These are phyloP conservation scores for Heritiera littoralis DNA, from an alignment of 345 rosid species.

Conservation along the genomic window DNA sequence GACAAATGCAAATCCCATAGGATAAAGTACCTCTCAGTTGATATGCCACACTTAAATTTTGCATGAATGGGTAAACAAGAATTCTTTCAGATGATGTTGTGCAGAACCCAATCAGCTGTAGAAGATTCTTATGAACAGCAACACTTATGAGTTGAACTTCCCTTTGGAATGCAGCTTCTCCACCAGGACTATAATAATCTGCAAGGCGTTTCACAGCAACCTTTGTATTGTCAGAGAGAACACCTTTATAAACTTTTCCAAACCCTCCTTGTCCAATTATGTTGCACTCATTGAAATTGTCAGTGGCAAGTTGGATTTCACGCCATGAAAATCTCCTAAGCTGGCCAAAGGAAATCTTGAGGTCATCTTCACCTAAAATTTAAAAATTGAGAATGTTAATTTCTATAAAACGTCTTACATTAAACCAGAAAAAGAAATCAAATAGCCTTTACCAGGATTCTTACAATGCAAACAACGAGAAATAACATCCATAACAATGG, in stretches of 20 bases:
- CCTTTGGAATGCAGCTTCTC: constrained; percentile 83
- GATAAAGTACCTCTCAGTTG: constrained; percentile 64
- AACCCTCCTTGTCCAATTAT: constrained; percentile 93
- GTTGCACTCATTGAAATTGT: constrained; percentile 73
- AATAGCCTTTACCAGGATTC: neutral
- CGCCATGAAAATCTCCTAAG: constrained; percentile 76
- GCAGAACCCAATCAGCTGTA: constrained; percentile 76
- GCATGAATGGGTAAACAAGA: constrained; percentile 91
- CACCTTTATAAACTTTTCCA: constrained; percentile 87
- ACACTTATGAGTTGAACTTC: constrained; percentile 84
- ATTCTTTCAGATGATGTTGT: constrained; percentile 75
- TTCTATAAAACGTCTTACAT: neutral
- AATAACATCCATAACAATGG: neutral
- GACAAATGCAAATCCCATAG: neutral
- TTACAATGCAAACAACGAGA: neutral
- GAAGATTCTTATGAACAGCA: constrained; percentile 83
- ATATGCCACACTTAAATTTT: constrained; percentile 78
- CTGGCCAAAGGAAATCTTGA: constrained; percentile 67
- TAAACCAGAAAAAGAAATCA: neutral
- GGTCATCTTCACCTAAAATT: constrained; percentile 70
- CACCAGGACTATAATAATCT: constrained; percentile 73
- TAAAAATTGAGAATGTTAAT: neutral
- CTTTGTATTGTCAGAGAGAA: constrained; percentile 71
- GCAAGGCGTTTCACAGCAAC: constrained; percentile 85
- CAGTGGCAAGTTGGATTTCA: constrained; percentile 77